Base-by-base conservation (phyloP, 148 eudicot species). In the Camellia granthamiana region DNA sequence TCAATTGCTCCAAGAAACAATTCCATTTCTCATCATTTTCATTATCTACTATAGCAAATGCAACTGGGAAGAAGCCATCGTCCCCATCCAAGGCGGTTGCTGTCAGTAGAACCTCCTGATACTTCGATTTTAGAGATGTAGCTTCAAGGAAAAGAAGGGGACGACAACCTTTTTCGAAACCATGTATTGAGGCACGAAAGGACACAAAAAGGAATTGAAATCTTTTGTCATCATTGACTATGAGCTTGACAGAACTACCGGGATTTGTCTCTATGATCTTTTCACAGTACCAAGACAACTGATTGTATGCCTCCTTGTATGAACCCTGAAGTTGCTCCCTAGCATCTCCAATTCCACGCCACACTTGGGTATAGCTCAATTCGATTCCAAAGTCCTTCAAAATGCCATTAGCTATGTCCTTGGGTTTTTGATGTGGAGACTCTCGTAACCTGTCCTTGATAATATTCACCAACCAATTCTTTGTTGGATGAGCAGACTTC, bases 91-190 rank as follows among this genome's bases (percentile, higher is more conserved):
- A 67, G 23, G 90, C 87, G 61, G 84, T 89, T 19, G 88, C 91
- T 69, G 87, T 89, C 61, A 89, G 79, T 59, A 89, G 78, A 80
- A 77, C 77, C 74, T 89, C 91, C 47, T 86, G 86, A 74, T 84
- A 84, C 75, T 82, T 84, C 0, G 91, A 89, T 77, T 73, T 83
- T 60, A 89, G 75, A 80, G 87, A 70, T 7, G 87, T 80, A 43
- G 90, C 75, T 80, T 87, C 88, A 71, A 89, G 88, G 55, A 89
- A 89, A 73, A 89, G 79, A 73, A 89, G 89, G 75, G 91, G 90
- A 1, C 91, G 85, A 75, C 91, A 89, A 76, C 83, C 79, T 41
- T 81, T 78, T 74, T 70, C 78, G 80, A 87, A 89, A 63, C 91
- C 86, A 59, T 81, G 83, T 55, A 85, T 64, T 23, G 81, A 80